Evolutionary conservation across 2,329 filamentous ascomycete species (phyloP).

Genomic region (Atkinsonella hypoxylon): DNA sequence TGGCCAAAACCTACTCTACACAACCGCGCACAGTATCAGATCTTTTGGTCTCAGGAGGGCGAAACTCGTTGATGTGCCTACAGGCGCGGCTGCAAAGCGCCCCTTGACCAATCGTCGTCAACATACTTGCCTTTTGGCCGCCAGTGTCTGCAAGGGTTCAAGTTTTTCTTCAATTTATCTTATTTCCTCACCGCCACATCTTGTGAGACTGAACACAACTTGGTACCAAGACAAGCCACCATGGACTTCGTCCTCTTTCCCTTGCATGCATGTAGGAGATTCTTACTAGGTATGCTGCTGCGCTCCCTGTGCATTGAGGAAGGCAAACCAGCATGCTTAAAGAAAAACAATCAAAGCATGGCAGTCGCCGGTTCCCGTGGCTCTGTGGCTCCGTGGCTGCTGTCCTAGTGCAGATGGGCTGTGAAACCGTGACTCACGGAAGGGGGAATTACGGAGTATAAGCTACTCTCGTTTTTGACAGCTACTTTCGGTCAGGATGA

Average conservation of each 20-base stretch:
- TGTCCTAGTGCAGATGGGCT: too few species aligned
- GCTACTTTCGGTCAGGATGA: too few species aligned
- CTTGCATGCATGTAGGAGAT: not conserved
- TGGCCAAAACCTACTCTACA: not conserved
- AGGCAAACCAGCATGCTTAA: not conserved
- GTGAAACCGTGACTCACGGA: too few species aligned
- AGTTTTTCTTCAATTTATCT: not conserved
- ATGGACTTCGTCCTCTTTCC: not conserved
- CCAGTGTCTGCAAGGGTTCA: not conserved
- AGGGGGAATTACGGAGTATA: too few species aligned
- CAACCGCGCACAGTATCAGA: not conserved
- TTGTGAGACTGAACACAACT: not conserved
- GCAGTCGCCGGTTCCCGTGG: not conserved
- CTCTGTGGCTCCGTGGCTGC: too few species aligned
- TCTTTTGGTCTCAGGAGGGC: too few species aligned
- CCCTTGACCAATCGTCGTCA: not conserved
- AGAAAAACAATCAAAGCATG: not conserved
- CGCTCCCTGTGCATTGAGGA: too few species aligned
- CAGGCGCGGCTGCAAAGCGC: not conserved
- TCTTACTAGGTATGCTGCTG: not conserved
- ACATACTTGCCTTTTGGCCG: not conserved
- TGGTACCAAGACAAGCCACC: not conserved
- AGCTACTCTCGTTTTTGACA: too few species aligned
- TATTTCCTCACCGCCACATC: conserved; percentile 1
- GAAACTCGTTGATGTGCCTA: not conserved